Percentiles rank a stretch among this genome's conserved stretches.
These are phyloP conservation scores for Debaryomyces tyrocola DNA, from an alignment of 805 yeast species.

Conservation along the genomic window DNA sequence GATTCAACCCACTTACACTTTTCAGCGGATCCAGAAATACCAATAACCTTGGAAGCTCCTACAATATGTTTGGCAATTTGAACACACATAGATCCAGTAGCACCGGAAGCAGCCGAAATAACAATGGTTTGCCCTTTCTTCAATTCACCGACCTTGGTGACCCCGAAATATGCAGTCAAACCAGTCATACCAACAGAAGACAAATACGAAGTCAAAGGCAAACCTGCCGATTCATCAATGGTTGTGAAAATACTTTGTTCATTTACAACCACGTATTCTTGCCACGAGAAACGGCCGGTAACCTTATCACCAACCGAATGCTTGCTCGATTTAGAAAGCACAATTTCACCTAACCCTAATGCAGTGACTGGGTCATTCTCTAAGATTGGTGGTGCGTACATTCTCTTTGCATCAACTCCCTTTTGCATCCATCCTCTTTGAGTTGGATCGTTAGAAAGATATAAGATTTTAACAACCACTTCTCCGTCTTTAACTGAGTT, in stretches of 20 bases:
- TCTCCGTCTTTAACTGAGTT: slow-evolving; percentile 35
- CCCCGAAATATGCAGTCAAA: slow-evolving; percentile 60
- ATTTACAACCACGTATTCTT: slow-evolving; percentile 42
- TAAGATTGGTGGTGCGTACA: slow-evolving; percentile 38
- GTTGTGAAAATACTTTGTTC: slow-evolving; percentile 25
- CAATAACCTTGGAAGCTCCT: slow-evolving; percentile 57
- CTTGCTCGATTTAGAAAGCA: slow-evolving; percentile 44
- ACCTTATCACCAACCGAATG: slow-evolving; percentile 47
- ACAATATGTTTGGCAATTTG: slow-evolving; percentile 56
- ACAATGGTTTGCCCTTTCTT: slow-evolving; percentile 47
- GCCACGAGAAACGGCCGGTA: slow-evolving; percentile 44
- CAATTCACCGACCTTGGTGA: slow-evolving; percentile 49
- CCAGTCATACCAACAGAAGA: slow-evolving; percentile 58
- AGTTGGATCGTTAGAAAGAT: slow-evolving; percentile 61
- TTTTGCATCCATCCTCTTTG: slow-evolving; percentile 57
- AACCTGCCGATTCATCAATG: slow-evolving; percentile 20
- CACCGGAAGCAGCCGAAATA: slow-evolving; percentile 70
- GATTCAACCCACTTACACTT: slow-evolving; percentile 55
- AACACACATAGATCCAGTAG: slow-evolving; percentile 63
- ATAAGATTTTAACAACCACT: slow-evolving; percentile 44
- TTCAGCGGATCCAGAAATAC: slow-evolving; percentile 59
- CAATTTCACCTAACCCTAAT: slow-evolving; percentile 49
- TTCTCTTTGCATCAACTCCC: slow-evolving; percentile 25
- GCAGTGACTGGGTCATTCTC: slow-evolving; percentile 47
- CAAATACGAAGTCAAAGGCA: slow-evolving; percentile 46